Evolutionary conservation across 805 yeast genomes (phyloP), one percentile per base, ranked within the genome.

Genomic region (Saccharomycopsis schoenii): DNA sequence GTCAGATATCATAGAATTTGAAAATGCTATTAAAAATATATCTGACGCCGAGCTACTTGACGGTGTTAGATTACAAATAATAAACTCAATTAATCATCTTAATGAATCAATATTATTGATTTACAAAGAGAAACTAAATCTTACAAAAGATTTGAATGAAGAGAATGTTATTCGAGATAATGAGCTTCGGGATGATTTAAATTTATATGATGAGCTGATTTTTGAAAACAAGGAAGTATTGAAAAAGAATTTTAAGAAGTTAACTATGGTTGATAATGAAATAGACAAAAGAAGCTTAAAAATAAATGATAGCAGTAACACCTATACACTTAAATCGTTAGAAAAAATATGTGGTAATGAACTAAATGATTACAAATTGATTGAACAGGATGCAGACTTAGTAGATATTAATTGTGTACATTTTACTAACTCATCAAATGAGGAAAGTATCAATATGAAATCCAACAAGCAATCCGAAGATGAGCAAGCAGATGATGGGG

Each of bases 151-250:
- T 55, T 66, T 57, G 3, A 65, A 62, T 29, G 40, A 64, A 34
- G 61, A 65, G 1, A 66, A 63, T 9, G 66, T 62, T 17, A 56
- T 60, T 12, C 65, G 58, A 14, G 66, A 61, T 15, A 67, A 71
- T 11, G 70, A 72, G 36, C 73, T 74, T 21, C 73, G 72, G 4
- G 75, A 74, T 12, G 89, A 85, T 67, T 67, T 74, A n/a, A 69
- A 72, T 15, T 67, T 86, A 15, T 86, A 80, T 70, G 68, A 66
- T 5, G 86, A 82, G n/a, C 77, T 85, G 10, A 75, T 84, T 17
- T 66, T 68, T 9, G 92, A 86, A 65, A 86, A 86, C 68, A 71
- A 74, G 12, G 68, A 69, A 2, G 87, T 85, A n/a, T 72, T 85
- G 24, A 66, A 69, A 1, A 84, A 80, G 67, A 85, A 84, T 67